phyloP scores from a whole-genome alignment of 2,329 filamentous ascomycete species.

The Aschersonia sp. region DNA sequence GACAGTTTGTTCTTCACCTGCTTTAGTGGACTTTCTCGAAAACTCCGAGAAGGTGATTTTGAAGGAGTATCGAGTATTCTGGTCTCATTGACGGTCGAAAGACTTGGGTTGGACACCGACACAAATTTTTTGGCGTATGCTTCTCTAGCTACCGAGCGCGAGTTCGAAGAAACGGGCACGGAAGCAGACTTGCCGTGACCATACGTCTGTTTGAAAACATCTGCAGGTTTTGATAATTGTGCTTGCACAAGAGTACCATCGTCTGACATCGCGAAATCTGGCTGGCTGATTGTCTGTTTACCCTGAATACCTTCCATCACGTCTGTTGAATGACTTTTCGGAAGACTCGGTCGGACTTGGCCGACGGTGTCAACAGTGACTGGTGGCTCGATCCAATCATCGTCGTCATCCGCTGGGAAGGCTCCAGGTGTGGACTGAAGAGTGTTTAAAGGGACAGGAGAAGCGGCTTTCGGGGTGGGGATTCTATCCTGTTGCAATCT shows the following conservation, averaged over 20 bases:
- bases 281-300: constrained; percentile 31
- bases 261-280: constrained; percentile 15
- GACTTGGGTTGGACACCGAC: constrained; percentile 37
- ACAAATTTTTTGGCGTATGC: constrained; percentile 37
- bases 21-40: no score
- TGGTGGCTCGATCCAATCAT: constrained; percentile 49
- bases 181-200: constrained; percentile 47
- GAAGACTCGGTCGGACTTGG: constrained; percentile 32
- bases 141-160: constrained; percentile 7
- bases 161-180: constrained; percentile 35
- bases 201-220: constrained; percentile 4
- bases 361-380: constrained; percentile 11
- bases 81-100: no score
- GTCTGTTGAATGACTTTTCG: constrained; percentile 48
- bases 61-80: no score
- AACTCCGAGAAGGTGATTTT: no score
- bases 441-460: constrained; percentile 12
- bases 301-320: constrained; percentile 41
- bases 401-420: constrained; percentile 45
- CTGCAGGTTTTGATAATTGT: background rate
- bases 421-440: constrained; percentile 39
- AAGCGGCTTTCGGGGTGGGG: constrained; percentile 14
- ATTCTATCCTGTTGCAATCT: constrained; percentile 18
- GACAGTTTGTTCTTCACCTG: no score
- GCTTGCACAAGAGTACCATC: background rate